Conservation (phyloP, 176 grass and related monocot species). For the Tuctoria greenei region DNA sequence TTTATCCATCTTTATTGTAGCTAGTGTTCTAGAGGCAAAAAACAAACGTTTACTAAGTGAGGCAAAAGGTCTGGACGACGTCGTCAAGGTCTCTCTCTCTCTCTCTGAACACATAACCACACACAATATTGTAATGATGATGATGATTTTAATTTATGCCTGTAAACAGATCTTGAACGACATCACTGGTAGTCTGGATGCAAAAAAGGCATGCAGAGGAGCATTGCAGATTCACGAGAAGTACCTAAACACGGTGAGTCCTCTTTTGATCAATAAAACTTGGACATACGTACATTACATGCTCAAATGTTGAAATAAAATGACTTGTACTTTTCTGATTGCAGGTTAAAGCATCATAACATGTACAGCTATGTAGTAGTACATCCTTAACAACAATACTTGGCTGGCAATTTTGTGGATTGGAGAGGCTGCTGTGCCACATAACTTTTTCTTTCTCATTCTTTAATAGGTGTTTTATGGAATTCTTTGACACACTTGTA, state of each 20-base stretch:
- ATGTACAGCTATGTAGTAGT: slow-evolving; percentile 21
- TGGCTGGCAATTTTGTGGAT: background rate
- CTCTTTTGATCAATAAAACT: slow-evolving; percentile 10
- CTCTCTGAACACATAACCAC: slow-evolving; percentile 16
- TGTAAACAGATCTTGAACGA: slow-evolving; percentile 82
- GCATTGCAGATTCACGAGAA: slow-evolving; percentile 83
- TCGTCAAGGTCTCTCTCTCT: slow-evolving; percentile 74
- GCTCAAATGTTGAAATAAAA: background rate
- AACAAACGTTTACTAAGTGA: slow-evolving; percentile 66
- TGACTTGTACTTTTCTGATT: slow-evolving; percentile 16
- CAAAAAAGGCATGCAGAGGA: slow-evolving; percentile 78
- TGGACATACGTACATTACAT: background rate
- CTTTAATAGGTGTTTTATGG: background rate
- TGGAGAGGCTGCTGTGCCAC: slow-evolving; percentile 15
- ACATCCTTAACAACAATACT: background rate
- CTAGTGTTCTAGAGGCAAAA: slow-evolving; percentile 80
- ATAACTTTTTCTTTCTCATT: background rate
- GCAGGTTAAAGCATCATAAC: slow-evolving; percentile 62
- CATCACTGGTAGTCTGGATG: slow-evolving; percentile 89
- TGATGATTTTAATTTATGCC: slow-evolving; percentile 30
- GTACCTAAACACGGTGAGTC: slow-evolving; percentile 67
- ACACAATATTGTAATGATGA: background rate
- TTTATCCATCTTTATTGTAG: slow-evolving; percentile 83
- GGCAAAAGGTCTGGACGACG: slow-evolving; percentile 92
- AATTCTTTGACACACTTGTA: slow-evolving; percentile 36